Evolutionary conservation across 768 basidiomycete species (phyloP), one percentile per base, ranked within the genome.

Genomic region (Leccinum subgranulosum): DNA sequence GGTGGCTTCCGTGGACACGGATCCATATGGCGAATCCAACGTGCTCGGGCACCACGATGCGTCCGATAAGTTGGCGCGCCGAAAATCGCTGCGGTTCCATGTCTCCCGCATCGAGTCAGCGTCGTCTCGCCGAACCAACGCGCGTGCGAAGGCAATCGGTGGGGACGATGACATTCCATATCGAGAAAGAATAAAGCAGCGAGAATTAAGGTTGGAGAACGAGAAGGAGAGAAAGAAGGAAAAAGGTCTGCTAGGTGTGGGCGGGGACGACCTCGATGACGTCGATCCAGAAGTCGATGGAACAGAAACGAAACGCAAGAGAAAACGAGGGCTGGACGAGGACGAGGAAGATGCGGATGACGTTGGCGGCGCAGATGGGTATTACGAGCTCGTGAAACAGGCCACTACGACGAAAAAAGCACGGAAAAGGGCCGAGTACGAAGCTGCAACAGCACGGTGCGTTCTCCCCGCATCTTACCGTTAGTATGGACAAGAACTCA

Each of bases 91-190:
- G 31, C 87, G 90, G 34, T 99, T 98, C 84, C 92, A 98, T 73
- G 94, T 93, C 5, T 83, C 91, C 54, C 90, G 88, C 69, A 95
- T 99, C 65, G 92, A 92, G 68, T 86, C 86, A 56, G 83, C 92
- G 6, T 82, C 85, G 53, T 84, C 87, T 11, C 79, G 90, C 58
- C 81, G 95, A 54, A 83, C 85, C 55, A 84, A 83, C 28, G 93
- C 92, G 6, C 79, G 91, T 56, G 80, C 76, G 60, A 81, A 80
- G 25, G 84, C 88, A 5, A 70, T 85, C 53, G 89, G 91, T 29
- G 97, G 97, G 17, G 97, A 99, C 69, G 96, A 98, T 66, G 97
- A 99, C 67, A 79, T 98, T 49, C 97, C 97, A 17, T 92, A 95
- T 66, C 81, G 85, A 46, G 90, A 92, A 66, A 77, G 87, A 50